Conservation (phyloP, 768 basidiomycete genomes). For the Pisolithus sp. region DNA sequence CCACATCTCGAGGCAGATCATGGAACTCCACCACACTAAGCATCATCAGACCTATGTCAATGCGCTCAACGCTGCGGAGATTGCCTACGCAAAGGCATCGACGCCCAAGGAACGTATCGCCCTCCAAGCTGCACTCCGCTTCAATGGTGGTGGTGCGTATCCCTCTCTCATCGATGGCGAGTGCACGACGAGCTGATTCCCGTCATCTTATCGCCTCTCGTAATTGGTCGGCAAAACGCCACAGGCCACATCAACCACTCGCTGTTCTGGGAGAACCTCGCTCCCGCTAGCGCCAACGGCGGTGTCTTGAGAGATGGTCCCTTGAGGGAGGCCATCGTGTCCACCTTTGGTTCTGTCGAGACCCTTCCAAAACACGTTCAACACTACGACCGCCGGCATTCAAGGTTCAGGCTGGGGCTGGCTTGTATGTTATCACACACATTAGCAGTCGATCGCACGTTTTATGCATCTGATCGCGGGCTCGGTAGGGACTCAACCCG, state of each 20-base stretch:
- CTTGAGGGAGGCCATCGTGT: slow-evolving; percentile 58
- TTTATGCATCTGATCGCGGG: neutral
- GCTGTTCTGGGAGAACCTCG: slow-evolving; percentile 94
- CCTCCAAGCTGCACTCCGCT: slow-evolving; percentile 87
- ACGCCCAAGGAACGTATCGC: slow-evolving; percentile 78
- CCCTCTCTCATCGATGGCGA: neutral
- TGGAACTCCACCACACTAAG: slow-evolving; percentile 91
- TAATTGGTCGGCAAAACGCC: slow-evolving; percentile 8
- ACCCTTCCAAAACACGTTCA: slow-evolving; percentile 79
- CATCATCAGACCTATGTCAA: slow-evolving; percentile 95
- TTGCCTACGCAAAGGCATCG: slow-evolving; percentile 56
- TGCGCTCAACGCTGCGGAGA: slow-evolving; percentile 86
- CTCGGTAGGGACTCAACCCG: slow-evolving; percentile 60
- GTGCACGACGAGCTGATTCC: neutral
- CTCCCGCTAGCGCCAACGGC: slow-evolving; percentile 50
- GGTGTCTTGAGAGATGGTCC: slow-evolving; percentile 55
- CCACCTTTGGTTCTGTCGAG: slow-evolving; percentile 65
- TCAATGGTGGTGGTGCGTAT: slow-evolving; percentile 87
- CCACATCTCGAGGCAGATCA: slow-evolving; percentile 87
- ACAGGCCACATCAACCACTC: slow-evolving; percentile 90
- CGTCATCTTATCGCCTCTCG: slow-evolving; percentile 10
- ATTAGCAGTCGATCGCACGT: neutral
- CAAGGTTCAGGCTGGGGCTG: slow-evolving; percentile 97
- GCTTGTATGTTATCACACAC: slow-evolving; percentile 55
- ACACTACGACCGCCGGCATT: slow-evolving; percentile 75